Evolutionary conservation across 2,329 filamentous ascomycete genomes (phyloP).

Genomic region (Ceratocystis harringtonii): DNA sequence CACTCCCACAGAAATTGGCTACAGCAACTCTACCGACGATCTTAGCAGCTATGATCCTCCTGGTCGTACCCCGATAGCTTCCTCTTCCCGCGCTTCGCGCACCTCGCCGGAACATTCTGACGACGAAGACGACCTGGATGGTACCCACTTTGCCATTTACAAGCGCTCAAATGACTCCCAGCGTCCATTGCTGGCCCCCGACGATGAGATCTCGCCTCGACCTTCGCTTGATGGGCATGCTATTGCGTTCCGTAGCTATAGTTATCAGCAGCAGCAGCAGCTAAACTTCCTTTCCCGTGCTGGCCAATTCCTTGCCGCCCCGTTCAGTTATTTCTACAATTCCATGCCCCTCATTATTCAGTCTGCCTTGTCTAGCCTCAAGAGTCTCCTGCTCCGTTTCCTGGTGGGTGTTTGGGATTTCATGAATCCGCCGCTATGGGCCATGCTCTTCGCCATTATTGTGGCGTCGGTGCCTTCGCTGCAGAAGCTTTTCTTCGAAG

Average conservation of each 20-base stretch:
- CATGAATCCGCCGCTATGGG: constrained; percentile 97
- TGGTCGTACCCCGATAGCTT: constrained; percentile 39
- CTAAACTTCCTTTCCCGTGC: neutral
- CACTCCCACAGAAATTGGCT: constrained; percentile 38
- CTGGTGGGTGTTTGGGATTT: constrained; percentile 67
- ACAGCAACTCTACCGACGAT: constrained; percentile 24
- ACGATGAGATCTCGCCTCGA: neutral
- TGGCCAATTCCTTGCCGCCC: neutral
- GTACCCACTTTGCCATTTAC: constrained; percentile 10
- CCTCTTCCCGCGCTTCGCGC: constrained; percentile 35
- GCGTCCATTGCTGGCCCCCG: constrained; percentile 6
- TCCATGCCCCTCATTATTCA: neutral
- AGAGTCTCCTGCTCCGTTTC: constrained; percentile 27
- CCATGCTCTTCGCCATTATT: constrained; percentile 81
- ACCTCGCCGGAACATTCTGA: constrained; percentile 36
- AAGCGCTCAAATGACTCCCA: constrained; percentile 13
- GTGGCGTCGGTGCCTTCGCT: constrained; percentile 76
- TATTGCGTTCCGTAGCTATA: constrained; percentile 2
- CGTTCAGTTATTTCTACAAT: neutral
- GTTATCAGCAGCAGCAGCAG: neutral
- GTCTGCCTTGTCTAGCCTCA: neutral
- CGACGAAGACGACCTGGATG: constrained; percentile 28
- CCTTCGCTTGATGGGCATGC: neutral
- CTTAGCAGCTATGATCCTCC: constrained; percentile 39
- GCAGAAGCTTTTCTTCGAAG: constrained; percentile 73